Percentiles rank a stretch among this genome's conserved stretches.
Evolutionary conservation across 2,329 filamentous ascomycete genomes (phyloP).

Genomic region (Aspergillus sclerotialis): DNA sequence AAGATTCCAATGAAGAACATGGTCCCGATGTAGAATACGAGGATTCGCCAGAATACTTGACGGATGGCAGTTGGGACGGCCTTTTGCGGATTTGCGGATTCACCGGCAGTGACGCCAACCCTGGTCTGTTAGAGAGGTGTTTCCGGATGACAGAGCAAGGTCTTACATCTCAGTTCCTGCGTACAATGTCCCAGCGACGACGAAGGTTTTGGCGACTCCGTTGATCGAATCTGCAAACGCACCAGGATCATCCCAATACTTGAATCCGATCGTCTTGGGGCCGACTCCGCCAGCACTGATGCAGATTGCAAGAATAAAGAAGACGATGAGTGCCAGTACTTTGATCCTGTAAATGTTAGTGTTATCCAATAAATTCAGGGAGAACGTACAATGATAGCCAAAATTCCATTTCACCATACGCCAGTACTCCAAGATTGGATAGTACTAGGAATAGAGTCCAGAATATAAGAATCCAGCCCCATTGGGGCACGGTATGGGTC

Average conservation of each 20-base stretch:
- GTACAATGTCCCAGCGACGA: slow-evolving; percentile 27
- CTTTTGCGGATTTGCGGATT: slow-evolving; percentile 35
- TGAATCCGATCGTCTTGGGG: slow-evolving; percentile 24
- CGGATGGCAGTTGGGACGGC: slow-evolving; percentile 40
- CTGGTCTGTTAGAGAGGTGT: slow-evolving; percentile 11
- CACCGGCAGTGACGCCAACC: slow-evolving; percentile 30
- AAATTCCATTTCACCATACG: slow-evolving; percentile 50
- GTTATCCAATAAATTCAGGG: not conserved
- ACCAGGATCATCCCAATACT: slow-evolving; percentile 30
- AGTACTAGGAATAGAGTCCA: slow-evolving; percentile 39
- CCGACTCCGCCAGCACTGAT: slow-evolving; percentile 28
- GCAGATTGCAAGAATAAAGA: slow-evolving; percentile 27
- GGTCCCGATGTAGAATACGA: slow-evolving; percentile 56
- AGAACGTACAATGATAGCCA: slow-evolving; percentile 29
- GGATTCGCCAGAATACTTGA: slow-evolving; percentile 36
- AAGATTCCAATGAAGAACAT: slow-evolving; percentile 71
- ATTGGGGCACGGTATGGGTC: slow-evolving; percentile 38
- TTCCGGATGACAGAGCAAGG: too few relatives aligned
- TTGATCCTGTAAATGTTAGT: slow-evolving; percentile 21
- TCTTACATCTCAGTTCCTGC: slow-evolving; percentile 29
- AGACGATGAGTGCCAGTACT: slow-evolving; percentile 22
- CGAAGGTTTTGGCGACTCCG: slow-evolving; percentile 29
- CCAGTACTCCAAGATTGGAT: slow-evolving; percentile 35
- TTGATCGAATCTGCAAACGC: slow-evolving; percentile 30
- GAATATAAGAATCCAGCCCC: slow-evolving; percentile 42